phyloP scores from a whole-genome alignment of 257 asterid genomes.

The Galeopsis tetrahit region DNA sequence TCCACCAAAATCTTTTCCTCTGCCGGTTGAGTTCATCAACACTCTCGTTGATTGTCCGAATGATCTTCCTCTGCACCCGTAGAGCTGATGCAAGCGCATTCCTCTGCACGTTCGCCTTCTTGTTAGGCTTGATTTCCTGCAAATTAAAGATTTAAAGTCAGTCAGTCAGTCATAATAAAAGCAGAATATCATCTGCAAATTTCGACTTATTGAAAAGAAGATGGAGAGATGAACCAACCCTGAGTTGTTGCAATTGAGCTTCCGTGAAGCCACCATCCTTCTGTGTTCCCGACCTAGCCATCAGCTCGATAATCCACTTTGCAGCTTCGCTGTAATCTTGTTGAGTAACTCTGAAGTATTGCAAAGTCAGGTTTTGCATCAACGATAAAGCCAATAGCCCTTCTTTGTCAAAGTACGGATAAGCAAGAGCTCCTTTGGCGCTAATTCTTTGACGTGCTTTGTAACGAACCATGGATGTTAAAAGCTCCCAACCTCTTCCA shows the following conservation, averaged over 20 bases:
- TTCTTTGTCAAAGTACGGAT: conserved; percentile 93
- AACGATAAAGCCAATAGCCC: conserved; percentile 80
- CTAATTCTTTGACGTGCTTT: conserved; percentile 86
- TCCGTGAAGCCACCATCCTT: conserved; percentile 95
- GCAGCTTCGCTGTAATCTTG: conserved; percentile 92
- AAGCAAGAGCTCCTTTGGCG: conserved; percentile 88
- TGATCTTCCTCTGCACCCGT: conserved; percentile 68
- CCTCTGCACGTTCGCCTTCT: conserved; percentile 67
- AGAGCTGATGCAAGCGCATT: conserved; percentile 91
- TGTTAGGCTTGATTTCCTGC: conserved; percentile 76
- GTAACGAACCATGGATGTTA: conserved; percentile 87
- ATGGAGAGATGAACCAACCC: conserved; percentile 58
- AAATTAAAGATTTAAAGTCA: neutral
- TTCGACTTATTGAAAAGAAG: neutral
- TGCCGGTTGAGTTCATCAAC: conserved; percentile 65
- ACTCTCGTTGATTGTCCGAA: conserved; percentile 67
- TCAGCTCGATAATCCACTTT: conserved; percentile 72
- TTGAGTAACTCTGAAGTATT: conserved; percentile 76
- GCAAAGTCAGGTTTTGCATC: conserved; percentile 84
- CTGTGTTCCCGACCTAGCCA: conserved; percentile 94
- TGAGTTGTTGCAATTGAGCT: conserved; percentile 86
- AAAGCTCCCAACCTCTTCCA: conserved; percentile 94
- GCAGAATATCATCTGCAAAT: neutral
- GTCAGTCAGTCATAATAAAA: neutral
- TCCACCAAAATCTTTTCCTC: conserved; percentile 90